Percentiles rank a stretch among this genome's conserved stretches.
These are phyloP conservation scores for Boletus rubescentipes DNA, from an alignment of 768 basidiomycete species.

Conservation along the genomic window DNA sequence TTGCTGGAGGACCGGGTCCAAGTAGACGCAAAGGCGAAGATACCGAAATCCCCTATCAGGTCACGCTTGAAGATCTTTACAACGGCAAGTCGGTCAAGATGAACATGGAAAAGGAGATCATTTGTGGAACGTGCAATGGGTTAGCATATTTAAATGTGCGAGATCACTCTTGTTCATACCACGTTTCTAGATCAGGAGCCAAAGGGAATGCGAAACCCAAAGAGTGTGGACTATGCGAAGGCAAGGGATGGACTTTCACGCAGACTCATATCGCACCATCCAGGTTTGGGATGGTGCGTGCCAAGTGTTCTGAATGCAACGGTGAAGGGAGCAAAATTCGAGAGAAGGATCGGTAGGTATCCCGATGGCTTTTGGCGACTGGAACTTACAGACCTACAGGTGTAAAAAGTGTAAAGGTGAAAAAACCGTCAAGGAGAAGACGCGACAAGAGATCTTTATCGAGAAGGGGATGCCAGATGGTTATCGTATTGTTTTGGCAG, in stretches of 20 bases:
- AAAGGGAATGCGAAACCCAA: slow-evolving; percentile 83
- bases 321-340: slow-evolving; percentile 70
- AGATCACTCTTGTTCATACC: slow-evolving; percentile 1
- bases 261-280: slow-evolving; percentile 54
- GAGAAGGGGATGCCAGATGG: slow-evolving; percentile 85
- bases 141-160: slow-evolving; percentile 29
- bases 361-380: not conserved
- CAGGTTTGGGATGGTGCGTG: slow-evolving; percentile 50
- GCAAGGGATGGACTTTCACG: slow-evolving; percentile 72
- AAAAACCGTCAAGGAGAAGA: slow-evolving; percentile 83
- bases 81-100: slow-evolving; percentile 88
- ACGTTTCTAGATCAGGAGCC: slow-evolving; percentile 65
- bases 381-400: slow-evolving; percentile 39
- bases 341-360: slow-evolving; percentile 76
- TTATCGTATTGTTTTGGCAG: slow-evolving; percentile 84
- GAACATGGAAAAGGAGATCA: slow-evolving; percentile 81
- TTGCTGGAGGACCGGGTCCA: slow-evolving; percentile 50
- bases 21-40: slow-evolving; percentile 65
- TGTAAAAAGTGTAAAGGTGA: slow-evolving; percentile 96
- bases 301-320: slow-evolving; percentile 65
- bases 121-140: slow-evolving; percentile 84
- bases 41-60: slow-evolving; percentile 74
- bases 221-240: slow-evolving; percentile 76
- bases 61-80: slow-evolving; percentile 90
- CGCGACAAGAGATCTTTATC: slow-evolving; percentile 81